A percentile compares a stretch with the other conserved stretches of the same genome.
These are phyloP conservation scores for Aureobasidium sp. DNA, from an alignment of 2,329 filamentous ascomycete species.

Conservation along the genomic window DNA sequence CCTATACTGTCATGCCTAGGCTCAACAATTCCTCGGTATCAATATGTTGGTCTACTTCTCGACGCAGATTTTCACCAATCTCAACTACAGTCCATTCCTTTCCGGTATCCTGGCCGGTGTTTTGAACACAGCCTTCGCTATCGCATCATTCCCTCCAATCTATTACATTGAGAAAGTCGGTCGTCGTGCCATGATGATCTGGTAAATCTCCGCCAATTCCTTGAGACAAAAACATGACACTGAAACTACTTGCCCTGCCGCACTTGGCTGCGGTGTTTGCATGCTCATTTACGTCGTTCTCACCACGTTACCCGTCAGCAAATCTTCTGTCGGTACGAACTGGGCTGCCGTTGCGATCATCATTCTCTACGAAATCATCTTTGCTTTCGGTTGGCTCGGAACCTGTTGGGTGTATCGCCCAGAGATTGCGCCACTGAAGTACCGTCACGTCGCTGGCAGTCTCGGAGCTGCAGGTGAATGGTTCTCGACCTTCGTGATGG, in stretches of 20 bases:
- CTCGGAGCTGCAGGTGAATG: conserved; percentile 31
- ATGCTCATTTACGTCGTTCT: conserved; percentile 24
- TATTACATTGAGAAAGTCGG: conserved; percentile 27
- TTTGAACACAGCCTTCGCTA: conserved; percentile 23
- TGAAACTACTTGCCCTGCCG: background rate
- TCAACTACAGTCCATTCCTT: conserved; percentile 21
- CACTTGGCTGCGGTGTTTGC: conserved; percentile 20
- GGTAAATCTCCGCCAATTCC: conserved; percentile 1
- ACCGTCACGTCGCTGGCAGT: conserved; percentile 28
- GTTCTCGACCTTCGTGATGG: conserved; percentile 29
- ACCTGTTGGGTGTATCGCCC: conserved; percentile 29
- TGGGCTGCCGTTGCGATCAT: conserved; percentile 24
- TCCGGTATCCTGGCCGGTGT: conserved; percentile 22
- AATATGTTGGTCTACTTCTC: conserved; percentile 27
- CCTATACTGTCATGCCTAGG: background rate
- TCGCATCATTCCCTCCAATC: conserved; percentile 21
- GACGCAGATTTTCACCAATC: conserved; percentile 25
- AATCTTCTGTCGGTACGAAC: conserved; percentile 17
- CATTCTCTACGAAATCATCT: conserved; percentile 23
- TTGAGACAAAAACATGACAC: too few relatives aligned
- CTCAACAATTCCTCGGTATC: conserved; percentile 27
- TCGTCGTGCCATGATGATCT: conserved; percentile 24
- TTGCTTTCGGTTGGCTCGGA: conserved; percentile 27
- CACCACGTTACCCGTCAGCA: conserved; percentile 16
- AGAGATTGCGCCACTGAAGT: conserved; percentile 31